Evolutionary conservation across 208 protist species (phyloP), one percentile per base, ranked within the genome.

Genomic region (Crithidia bombi): DNA sequence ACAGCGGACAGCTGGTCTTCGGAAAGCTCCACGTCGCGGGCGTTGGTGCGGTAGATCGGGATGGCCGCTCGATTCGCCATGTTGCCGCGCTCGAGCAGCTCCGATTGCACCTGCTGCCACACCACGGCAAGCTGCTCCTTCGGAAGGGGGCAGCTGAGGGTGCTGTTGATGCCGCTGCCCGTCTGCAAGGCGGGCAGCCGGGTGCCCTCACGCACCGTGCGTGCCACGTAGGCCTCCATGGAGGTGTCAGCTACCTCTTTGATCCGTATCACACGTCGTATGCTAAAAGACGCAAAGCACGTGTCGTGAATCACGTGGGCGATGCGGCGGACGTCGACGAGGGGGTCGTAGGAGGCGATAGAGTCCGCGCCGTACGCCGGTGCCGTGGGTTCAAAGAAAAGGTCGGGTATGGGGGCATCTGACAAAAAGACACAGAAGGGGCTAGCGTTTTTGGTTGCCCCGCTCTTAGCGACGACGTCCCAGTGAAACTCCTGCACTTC

Each of bases 71-170:
- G 62, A 30, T 79, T 74, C 21, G 65, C 35, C 66, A 81, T 62
- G 77, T 75, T 72, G 63, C 77, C 55, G 3, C 65, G 49, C 64
- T 58, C 67, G 23, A 66, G 49, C 39, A 83, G 65, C 68, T 75
- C 66, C 38, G 50, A 36, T 54, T 83, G 79, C 57, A 83, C 84
- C 69, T 82, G 69, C 49, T 73, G 74, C 81, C 80, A 86, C 47
- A 89, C 81, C 36, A 65, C 59, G 25, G 79, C 79, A 32, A 89
- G 81, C 61, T 86, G 75, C 73, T 86, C 74, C 77, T 85, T 84
- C 23, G 77, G 79, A 2, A 86, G 63, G 10, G 80, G 80, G 35
- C 79, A 85, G 58, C 68, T 79, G 43, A 86, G 65, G 7, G 63
- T 61, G 65, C 69, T 69, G 38, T 65, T 62, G 70, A 67, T 69